phyloP scores from a whole-genome alignment of 768 basidiomycete species.

The Lentinula detonsa region DNA sequence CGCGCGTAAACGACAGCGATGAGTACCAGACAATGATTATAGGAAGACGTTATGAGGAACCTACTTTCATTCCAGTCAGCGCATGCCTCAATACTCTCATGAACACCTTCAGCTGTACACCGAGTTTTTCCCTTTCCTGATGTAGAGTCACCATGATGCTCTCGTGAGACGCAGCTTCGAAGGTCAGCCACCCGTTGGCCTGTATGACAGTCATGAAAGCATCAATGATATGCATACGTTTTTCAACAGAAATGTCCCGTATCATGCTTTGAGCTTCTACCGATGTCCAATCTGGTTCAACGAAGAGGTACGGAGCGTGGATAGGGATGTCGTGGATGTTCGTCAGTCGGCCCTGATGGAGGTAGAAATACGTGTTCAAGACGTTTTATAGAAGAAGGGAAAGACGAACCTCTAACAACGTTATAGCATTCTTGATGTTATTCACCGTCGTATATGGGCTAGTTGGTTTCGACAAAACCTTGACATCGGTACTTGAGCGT shows the following conservation, averaged over 20 bases:
- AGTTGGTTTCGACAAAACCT: constrained; percentile 4
- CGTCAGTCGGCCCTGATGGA: constrained; percentile 56
- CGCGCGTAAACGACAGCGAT: background rate
- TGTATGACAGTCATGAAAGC: background rate
- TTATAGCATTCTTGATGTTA: constrained; percentile 61
- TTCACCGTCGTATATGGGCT: constrained; percentile 45
- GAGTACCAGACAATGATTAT: background rate
- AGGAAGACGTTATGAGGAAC: background rate
- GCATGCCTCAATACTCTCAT: constrained; percentile 75
- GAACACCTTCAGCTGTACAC: constrained; percentile 43
- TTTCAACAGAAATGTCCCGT: constrained; percentile 28
- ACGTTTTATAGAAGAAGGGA: background rate
- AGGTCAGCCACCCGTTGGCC: background rate
- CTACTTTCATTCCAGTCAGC: constrained; percentile 77
- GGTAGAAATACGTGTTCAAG: background rate
- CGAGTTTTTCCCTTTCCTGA: constrained; percentile 32
- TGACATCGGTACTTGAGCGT: background rate
- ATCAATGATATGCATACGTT: constrained; percentile 22
- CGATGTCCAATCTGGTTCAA: constrained; percentile 53
- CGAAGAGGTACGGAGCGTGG: constrained; percentile 74
- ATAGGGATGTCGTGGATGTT: constrained; percentile 67
- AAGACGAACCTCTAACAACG: constrained; percentile 46
- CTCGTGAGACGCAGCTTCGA: constrained; percentile 22
- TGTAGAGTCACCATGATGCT: constrained; percentile 35
- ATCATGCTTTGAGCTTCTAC: constrained; percentile 53